A percentile compares a stretch with the other conserved stretches of the same genome.
phyloP scores from a whole-genome alignment of 2,329 filamentous ascomycete genomes.

The Hyphodiscus sp. region DNA sequence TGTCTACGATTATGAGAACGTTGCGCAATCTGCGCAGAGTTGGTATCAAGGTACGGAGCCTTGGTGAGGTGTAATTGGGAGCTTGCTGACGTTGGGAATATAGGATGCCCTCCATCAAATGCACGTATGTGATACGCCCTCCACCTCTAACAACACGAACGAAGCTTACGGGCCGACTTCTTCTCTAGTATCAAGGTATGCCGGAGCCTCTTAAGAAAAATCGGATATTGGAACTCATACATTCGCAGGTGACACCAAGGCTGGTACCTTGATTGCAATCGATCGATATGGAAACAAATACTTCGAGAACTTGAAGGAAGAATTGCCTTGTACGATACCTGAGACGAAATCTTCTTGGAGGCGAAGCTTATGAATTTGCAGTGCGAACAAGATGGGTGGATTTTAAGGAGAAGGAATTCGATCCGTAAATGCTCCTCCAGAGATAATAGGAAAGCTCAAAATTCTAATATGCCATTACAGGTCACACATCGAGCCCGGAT shows the following conservation, averaged over 20 bases:
- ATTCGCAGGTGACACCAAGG: slow-evolving; percentile 83
- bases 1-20: slow-evolving; percentile 89
- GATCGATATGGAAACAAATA: slow-evolving; percentile 97
- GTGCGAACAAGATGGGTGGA: slow-evolving; percentile 97
- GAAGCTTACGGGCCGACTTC: slow-evolving; percentile 14
- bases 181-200: slow-evolving; percentile 28
- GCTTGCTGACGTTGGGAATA: slow-evolving; percentile 32
- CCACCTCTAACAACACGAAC: slow-evolving; percentile 14
- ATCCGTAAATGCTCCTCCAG: slow-evolving; percentile 49
- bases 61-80: background rate
- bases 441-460: background rate
- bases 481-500: slow-evolving; percentile 86
- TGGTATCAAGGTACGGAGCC: slow-evolving; percentile 67
- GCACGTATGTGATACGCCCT: slow-evolving; percentile 59
- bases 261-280: slow-evolving; percentile 73
- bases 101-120: slow-evolving; percentile 90
- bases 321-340: slow-evolving; percentile 70
- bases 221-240: slow-evolving; percentile 11
- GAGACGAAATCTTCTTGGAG: background rate
- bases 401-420: slow-evolving; percentile 82
- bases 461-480: slow-evolving; percentile 33
- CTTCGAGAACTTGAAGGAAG: slow-evolving; percentile 86
- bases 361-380: slow-evolving; percentile 32
- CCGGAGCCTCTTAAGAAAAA: too few relatives aligned
- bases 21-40: slow-evolving; percentile 80